A percentile compares a stretch with the other conserved stretches of the same genome.
These are phyloP conservation scores for Fusarium secorum DNA, from an alignment of 2,329 filamentous ascomycete genomes.

Conservation along the genomic window DNA sequence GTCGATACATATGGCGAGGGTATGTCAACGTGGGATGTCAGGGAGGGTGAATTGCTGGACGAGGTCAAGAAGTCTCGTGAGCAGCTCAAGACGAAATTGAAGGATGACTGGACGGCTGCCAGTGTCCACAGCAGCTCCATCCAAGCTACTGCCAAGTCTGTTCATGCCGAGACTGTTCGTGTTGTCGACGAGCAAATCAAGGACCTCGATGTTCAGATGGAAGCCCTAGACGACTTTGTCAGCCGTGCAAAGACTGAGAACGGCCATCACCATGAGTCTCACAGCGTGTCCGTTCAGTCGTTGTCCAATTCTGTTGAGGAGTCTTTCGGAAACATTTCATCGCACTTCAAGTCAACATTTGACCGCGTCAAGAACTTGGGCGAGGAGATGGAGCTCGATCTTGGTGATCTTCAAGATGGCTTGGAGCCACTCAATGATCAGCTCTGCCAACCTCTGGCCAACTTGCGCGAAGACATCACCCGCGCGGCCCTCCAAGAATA, in stretches of 20 bases:
- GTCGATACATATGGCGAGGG: constrained; percentile 71
- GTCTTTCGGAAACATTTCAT: constrained; percentile 75
- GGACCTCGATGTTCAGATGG: constrained; percentile 88
- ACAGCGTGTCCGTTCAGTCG: constrained; percentile 69
- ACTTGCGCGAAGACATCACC: constrained; percentile 74
- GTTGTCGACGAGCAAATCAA: constrained; percentile 90
- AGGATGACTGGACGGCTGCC: constrained; percentile 84
- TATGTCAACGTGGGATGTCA: constrained; percentile 78
- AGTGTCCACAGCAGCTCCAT: constrained; percentile 85
- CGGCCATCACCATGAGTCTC: constrained; percentile 75
- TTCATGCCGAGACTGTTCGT: constrained; percentile 88
- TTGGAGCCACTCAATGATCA: constrained; percentile 67
- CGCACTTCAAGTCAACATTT: constrained; percentile 74
- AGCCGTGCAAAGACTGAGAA: constrained; percentile 83
- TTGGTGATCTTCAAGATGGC: constrained; percentile 64
- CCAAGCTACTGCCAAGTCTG: constrained; percentile 81
- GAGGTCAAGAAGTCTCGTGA: constrained; percentile 78
- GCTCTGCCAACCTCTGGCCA: constrained; percentile 73
- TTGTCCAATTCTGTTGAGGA: constrained; percentile 74
- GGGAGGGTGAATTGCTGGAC: constrained; percentile 73
- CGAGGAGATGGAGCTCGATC: constrained; percentile 69
- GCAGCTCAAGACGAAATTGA: constrained; percentile 79
- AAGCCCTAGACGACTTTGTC: constrained; percentile 89
- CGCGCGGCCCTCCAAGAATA: constrained; percentile 78
- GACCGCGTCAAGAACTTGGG: constrained; percentile 74